Evolutionary conservation across 139 green algal genomes (phyloP), one percentile per base, ranked within the genome.

Genomic region (Pleodorina starrii): DNA sequence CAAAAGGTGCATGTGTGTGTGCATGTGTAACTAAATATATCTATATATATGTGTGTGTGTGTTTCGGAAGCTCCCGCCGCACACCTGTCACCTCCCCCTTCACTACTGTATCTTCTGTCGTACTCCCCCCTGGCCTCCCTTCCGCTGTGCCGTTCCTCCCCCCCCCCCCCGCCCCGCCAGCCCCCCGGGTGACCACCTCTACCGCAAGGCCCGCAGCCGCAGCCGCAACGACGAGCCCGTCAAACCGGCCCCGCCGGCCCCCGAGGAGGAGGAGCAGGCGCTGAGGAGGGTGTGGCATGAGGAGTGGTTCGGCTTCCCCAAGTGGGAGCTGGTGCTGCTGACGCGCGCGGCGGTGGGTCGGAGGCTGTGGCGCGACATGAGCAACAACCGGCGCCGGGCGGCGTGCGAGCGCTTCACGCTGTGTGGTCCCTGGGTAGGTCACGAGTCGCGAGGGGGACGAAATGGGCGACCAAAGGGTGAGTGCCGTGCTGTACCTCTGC

Each of bases 281-380:
- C 29, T 73, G 63, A 42, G 23, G 63, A 17, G 63, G 63, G 63
- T 73, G 63, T 73, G 63, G 63, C n/a, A 40, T 9, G n/a, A 42
- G 63, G 63, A 73, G 63, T 73, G 63, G 63, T 42, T 43, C 63
- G n/a, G 63, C 63, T 73, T 73, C 63, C 63, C 63, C 29, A 42
- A 17, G 9, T 73, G 63, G 63, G 63, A 73, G 29, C n/a, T 43
- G n/a, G 63, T 73, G 29, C 7, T 17, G 5, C n/a, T 73, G 29
- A 17, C 63, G 29, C 63, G 63, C 29, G n/a, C 16, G 63, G 63
- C 63, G 5, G n/a, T 42, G 63, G 63, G 63, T 5, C 7, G 63
- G 5, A 40, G 63, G 63, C 63, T 10, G n/a, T 73, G 63, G 63
- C 6, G 9, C 29, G 63, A 25, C 29, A 73, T 73, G 63, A 73